Conservation (phyloP, 805 yeast genomes). For the Sugiyamaella marilandica region DNA sequence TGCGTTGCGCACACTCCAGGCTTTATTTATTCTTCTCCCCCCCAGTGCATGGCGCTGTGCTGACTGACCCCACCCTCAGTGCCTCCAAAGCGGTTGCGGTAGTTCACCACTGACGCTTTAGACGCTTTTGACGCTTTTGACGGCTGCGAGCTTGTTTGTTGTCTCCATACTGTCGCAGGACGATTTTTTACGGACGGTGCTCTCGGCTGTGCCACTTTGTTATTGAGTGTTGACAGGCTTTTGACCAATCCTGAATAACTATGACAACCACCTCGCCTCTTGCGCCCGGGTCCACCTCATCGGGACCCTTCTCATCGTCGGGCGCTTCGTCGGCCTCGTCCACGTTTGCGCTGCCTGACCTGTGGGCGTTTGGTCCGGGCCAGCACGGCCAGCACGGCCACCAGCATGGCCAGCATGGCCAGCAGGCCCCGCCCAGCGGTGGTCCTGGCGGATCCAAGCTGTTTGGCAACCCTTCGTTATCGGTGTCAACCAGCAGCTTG, state of each 20-base stretch:
- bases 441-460: constrained; percentile 1
- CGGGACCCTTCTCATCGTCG: constrained; percentile 8
- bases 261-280: constrained; percentile 14
- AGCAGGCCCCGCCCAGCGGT: neutral
- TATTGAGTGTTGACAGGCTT: neutral
- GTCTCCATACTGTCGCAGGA: neutral
- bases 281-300: constrained; percentile 5
- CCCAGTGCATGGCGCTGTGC: no score
- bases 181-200: neutral
- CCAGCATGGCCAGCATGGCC: neutral
- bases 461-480: neutral
- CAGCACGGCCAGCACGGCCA: neutral
- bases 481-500: neutral
- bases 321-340: neutral
- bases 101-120: no score
- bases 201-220: no score
- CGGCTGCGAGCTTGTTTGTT: neutral
- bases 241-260: neutral
- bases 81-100: no score
- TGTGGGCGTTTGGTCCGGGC: constrained; percentile 11
- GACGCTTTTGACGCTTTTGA: neutral
- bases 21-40: no score
- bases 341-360: constrained; percentile 7
- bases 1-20: no score
- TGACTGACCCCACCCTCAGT: no score